Evolutionary conservation across 1,139 yeast genomes (phyloP), one percentile per base, ranked within the genome.

Genomic region (Lipomyces yarrowii): DNA sequence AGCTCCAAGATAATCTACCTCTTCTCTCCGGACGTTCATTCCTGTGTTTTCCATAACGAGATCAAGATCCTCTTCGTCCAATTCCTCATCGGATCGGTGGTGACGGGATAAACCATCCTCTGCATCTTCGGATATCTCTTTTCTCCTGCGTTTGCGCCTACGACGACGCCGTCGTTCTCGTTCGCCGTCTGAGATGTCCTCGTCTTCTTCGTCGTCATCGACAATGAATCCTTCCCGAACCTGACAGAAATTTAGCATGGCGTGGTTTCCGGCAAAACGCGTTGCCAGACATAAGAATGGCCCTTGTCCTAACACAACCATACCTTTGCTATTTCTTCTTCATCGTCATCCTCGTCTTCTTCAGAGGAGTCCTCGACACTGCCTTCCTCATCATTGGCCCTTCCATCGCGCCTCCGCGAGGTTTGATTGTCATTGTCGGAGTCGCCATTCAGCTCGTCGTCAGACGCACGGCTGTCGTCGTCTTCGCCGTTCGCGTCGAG

Each of bases 61-160:
- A 72, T 93, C 98, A 74, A 96, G 84, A 78, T 94, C 99, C 77
- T 94, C 99, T 76, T 94, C 98, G 74, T 96, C 96, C 65, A 94
- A 83, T 64, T 88, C 90, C 68, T 89, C 94, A 69, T 83, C 88
- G 30, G 30, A 60, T 70, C 72, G 56, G 30, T 71, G 73, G 62
- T 73, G 74, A 62, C 74, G 77, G 71, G 77, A 77, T 64, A 75
- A 67, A n/a, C 63, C 68, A 15, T 60, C 64, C 30, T 66, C 67
- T 21, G 55, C 64, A 2, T 60, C 67, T 32, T 68, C 72, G 69
- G 70, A 67, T 66, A 60, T 53, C 69, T 70, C 71, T 71, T 65
- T 69, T 68, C 74, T 71, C 65, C 73, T 62, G 70, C 69, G 68
- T 67, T 72, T 61, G 71, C 74, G 64, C 70, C 76, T 71, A 60